phyloP scores from a whole-genome alignment of 768 basidiomycete genomes.

The Rhodotorula paludigena region DNA sequence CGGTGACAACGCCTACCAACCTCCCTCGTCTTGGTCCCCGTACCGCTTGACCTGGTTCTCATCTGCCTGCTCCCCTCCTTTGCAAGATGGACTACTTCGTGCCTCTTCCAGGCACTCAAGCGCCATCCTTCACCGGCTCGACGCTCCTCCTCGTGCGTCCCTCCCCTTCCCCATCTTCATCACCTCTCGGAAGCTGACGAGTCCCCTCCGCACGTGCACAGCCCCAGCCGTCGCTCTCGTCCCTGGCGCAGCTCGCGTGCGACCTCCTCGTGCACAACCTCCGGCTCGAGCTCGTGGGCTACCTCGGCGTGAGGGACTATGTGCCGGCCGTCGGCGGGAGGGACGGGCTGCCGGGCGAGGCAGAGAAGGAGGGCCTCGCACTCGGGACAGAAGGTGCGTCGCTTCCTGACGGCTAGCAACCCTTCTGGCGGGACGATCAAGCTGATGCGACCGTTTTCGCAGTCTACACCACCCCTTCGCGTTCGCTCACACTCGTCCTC shows the following conservation, averaged over 20 bases:
- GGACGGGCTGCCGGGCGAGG: conserved; percentile 4
- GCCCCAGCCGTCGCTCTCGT: conserved; percentile 34
- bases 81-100: conserved; percentile 24
- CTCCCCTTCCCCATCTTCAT: background rate
- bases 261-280: conserved; percentile 27
- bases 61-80: background rate
- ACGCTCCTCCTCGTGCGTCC: conserved; percentile 26
- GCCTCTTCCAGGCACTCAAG: background rate
- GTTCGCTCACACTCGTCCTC: conserved; percentile 20
- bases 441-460: background rate
- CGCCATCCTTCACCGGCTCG: background rate
- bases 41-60: background rate
- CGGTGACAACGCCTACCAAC: too few relatives aligned
- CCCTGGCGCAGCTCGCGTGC: conserved; percentile 25
- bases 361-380: conserved; percentile 2
- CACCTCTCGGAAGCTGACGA: background rate
- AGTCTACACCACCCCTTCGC: conserved; percentile 16
- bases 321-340: conserved; percentile 22
- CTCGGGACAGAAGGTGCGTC: conserved; percentile 27
- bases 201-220: background rate
- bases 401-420: background rate
- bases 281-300: conserved; percentile 18
- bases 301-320: conserved; percentile 21
- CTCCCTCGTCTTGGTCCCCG: too few relatives aligned
- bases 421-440: background rate